These are phyloP conservation scores for Trametes cinnabarina DNA, from an alignment of 768 basidiomycete species.

Conservation along the genomic window DNA sequence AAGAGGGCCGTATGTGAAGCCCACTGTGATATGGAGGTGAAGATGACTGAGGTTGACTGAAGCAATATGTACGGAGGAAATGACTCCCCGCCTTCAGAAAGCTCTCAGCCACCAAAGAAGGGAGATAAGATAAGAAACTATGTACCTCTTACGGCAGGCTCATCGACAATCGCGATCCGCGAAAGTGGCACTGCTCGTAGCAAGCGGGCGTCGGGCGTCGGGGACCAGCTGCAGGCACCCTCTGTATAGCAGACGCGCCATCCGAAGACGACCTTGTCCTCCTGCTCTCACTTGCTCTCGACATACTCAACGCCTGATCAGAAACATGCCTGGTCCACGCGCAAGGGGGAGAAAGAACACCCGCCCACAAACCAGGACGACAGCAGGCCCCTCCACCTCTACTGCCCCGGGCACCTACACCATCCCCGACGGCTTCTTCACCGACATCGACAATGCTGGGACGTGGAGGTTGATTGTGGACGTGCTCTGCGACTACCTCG, in stretches of 20 bases:
- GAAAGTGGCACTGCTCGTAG: background rate
- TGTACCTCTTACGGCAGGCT: background rate
- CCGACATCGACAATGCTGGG: slow-evolving; percentile 46
- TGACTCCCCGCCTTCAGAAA: slow-evolving; percentile 2
- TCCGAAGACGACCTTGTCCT: background rate
- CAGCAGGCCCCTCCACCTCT: background rate
- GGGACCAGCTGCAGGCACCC: too few species aligned
- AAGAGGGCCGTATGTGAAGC: background rate
- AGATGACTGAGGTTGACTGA: background rate
- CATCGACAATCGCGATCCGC: slow-evolving; percentile 8
- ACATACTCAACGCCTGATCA: too few species aligned
- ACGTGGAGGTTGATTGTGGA: slow-evolving; percentile 49
- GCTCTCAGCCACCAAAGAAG: background rate
- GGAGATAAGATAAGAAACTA: slow-evolving; percentile 16
- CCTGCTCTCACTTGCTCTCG: too few species aligned
- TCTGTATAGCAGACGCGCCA: too few species aligned
- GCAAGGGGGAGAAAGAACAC: slow-evolving; percentile 21
- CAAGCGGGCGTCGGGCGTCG: background rate
- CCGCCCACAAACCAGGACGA: slow-evolving; percentile 5
- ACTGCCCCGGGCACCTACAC: slow-evolving; percentile 1
- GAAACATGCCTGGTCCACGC: slow-evolving; percentile 32
- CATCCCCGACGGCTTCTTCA: slow-evolving; percentile 30
- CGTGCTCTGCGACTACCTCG: slow-evolving; percentile 48
- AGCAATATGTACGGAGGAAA: background rate
- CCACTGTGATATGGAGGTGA: too few species aligned